phyloP scores from a whole-genome alignment of 768 basidiomycete genomes.

The Suillus cothurnatus region DNA sequence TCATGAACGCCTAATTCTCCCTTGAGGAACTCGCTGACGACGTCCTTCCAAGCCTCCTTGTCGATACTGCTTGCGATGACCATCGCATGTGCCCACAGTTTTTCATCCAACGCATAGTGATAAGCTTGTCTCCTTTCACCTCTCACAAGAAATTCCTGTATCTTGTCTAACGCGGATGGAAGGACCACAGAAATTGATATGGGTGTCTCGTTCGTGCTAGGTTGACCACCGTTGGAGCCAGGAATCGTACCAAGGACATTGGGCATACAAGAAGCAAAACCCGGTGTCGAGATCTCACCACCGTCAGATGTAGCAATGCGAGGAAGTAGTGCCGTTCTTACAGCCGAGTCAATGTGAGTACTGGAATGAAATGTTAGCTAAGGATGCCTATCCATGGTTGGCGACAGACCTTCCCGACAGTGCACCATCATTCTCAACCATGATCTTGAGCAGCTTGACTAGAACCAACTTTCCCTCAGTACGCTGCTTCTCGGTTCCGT shows the following conservation, averaged over 20 bases:
- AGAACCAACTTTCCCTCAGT: conserved; percentile 79
- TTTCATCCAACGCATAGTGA: conserved; percentile 84
- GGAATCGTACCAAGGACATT: conserved; percentile 21
- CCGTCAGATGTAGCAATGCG: conserved; percentile 39
- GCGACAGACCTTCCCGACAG: conserved; percentile 74
- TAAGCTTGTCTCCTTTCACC: conserved; percentile 89
- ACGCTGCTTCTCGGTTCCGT: conserved; percentile 52
- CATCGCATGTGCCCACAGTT: conserved; percentile 95
- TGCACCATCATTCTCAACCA: conserved; percentile 90
- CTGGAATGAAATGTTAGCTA: conserved; percentile 37
- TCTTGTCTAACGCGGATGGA: conserved; percentile 69
- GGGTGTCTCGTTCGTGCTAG: conserved; percentile 46
- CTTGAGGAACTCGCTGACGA: conserved; percentile 81
- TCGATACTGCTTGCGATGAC: conserved; percentile 92
- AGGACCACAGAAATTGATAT: conserved; percentile 62
- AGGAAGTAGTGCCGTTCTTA: conserved; percentile 74
- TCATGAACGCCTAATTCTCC: conserved; percentile 63
- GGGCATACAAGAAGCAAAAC: conserved; percentile 31
- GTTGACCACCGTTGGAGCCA: conserved; percentile 20
- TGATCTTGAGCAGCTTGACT: conserved; percentile 69
- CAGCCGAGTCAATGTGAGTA: conserved; percentile 68
- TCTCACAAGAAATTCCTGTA: conserved; percentile 76
- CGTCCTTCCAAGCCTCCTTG: conserved; percentile 92
- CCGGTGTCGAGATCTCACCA: conserved; percentile 27
- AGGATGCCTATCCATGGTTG: neutral